A percentile compares a stretch with the other conserved stretches of the same genome.
Conservation (phyloP, 345 rosid genomes). For the Microcos paniculata region DNA sequence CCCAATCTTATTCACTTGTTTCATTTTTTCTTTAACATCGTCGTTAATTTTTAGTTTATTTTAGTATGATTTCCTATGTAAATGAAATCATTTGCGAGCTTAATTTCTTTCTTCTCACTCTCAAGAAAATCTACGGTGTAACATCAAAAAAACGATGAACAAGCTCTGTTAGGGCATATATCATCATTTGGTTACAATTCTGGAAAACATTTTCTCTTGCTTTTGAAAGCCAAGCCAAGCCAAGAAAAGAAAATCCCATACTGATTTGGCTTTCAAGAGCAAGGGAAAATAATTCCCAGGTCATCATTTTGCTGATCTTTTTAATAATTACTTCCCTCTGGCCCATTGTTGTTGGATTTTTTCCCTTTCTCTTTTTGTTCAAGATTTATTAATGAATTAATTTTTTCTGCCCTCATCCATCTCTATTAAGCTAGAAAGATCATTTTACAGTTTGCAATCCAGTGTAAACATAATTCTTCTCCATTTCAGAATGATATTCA, state of each 20-base stretch:
- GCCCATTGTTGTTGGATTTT: neutral
- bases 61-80: conserved; percentile 18
- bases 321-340: no score
- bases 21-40: neutral
- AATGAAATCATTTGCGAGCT: conserved; percentile 15
- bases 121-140: neutral
- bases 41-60: neutral
- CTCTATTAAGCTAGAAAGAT: neutral
- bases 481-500: conserved; percentile 24
- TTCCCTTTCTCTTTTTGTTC: neutral
- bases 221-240: conserved; percentile 4
- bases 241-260: neutral
- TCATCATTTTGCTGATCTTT: neutral
- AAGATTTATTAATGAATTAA: neutral
- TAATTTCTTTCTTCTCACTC: neutral
- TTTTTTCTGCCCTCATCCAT: neutral
- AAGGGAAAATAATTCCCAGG: neutral
- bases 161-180: neutral
- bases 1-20: neutral
- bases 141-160: conserved; percentile 1
- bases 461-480: neutral
- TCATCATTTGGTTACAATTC: neutral
- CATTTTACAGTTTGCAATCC: conserved; percentile 14
- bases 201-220: neutral
- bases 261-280: conserved; percentile 5